Percentiles rank a stretch among this genome's conserved stretches.
Conservation (phyloP, 129 eudicot species). For the Artemisia tridentata region DNA sequence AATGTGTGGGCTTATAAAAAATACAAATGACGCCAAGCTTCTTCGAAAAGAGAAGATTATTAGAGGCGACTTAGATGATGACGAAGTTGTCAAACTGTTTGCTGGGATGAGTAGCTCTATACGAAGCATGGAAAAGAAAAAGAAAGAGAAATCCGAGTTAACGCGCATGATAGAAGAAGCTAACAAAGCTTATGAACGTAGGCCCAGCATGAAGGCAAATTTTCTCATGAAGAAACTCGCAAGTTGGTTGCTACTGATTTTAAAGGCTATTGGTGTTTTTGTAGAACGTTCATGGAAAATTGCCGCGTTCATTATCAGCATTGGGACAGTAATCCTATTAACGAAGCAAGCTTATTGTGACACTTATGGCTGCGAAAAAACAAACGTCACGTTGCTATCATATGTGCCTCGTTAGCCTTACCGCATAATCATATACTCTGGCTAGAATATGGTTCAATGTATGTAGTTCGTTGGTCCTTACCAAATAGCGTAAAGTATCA, state of each 20-base stretch:
- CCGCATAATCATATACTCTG: neutral
- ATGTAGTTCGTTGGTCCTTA: too few relatives aligned
- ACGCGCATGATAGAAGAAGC: neutral
- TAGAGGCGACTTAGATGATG: conserved; percentile 9
- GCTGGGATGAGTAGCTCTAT: conserved; percentile 32
- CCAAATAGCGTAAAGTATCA: too few relatives aligned
- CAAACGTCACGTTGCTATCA: neutral
- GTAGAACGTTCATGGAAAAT: conserved; percentile 13
- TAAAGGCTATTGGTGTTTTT: neutral
- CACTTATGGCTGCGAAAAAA: conserved; percentile 9
- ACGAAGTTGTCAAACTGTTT: conserved; percentile 32
- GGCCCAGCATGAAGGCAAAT: neutral
- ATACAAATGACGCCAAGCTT: conserved; percentile 30
- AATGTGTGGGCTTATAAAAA: conserved; percentile 42
- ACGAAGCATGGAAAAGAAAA: neutral
- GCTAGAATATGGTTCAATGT: too few relatives aligned
- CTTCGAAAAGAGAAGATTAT: conserved; percentile 25
- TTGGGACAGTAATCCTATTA: neutral
- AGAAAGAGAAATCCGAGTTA: conserved; percentile 1
- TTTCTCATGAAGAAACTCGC: neutral
- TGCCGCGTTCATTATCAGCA: conserved; percentile 7
- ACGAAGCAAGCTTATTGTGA: conserved; percentile 8
- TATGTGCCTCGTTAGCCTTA: neutral
- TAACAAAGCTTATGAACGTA: neutral
- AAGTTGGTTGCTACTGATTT: conserved; percentile 5